These are phyloP conservation scores for Nannochloris sp. DNA, from an alignment of 139 green algal genomes.

Conservation along the genomic window DNA sequence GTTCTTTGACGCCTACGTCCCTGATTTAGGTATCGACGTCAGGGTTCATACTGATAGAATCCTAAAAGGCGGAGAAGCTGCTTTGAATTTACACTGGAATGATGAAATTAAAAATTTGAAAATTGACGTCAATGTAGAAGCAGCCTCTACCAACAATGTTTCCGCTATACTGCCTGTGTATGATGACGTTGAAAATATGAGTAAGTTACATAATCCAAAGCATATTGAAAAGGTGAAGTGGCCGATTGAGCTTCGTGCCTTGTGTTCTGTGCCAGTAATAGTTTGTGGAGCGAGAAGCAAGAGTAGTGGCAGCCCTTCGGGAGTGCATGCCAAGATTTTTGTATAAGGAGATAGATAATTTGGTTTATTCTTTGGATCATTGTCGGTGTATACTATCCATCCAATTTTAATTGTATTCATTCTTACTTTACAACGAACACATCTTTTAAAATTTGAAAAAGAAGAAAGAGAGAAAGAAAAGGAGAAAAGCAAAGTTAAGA, in stretches of 20 bases:
- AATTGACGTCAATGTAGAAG: background rate
- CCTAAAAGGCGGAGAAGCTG: conserved; percentile 5
- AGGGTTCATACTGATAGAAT: conserved; percentile 35
- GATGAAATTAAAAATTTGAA: background rate
- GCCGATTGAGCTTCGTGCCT: conserved; percentile 28
- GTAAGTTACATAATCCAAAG: conserved; percentile 8
- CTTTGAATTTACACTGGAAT: conserved; percentile 3
- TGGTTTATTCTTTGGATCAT: too few relatives aligned
- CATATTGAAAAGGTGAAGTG: conserved; percentile 8
- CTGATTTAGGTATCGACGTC: conserved; percentile 58
- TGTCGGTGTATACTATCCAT: too few relatives aligned
- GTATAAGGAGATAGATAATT: too few relatives aligned
- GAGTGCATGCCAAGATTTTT: conserved; percentile 18
- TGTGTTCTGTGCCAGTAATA: conserved; percentile 30
- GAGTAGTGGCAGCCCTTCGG: conserved; percentile 26
- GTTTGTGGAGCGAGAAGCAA: conserved; percentile 14
- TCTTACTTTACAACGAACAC: too few relatives aligned
- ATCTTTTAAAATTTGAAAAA: too few relatives aligned
- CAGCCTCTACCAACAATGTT: background rate
- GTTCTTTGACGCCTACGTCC: conserved; percentile 74
- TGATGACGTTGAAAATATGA: conserved; percentile 14
- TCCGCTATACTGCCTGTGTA: background rate
- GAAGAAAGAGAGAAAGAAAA: too few relatives aligned
- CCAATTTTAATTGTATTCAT: too few relatives aligned
- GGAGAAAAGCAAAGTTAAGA: too few relatives aligned